phyloP scores from a whole-genome alignment of 2,329 filamentous ascomycete genomes.

The Colletotrichum aenigma region DNA sequence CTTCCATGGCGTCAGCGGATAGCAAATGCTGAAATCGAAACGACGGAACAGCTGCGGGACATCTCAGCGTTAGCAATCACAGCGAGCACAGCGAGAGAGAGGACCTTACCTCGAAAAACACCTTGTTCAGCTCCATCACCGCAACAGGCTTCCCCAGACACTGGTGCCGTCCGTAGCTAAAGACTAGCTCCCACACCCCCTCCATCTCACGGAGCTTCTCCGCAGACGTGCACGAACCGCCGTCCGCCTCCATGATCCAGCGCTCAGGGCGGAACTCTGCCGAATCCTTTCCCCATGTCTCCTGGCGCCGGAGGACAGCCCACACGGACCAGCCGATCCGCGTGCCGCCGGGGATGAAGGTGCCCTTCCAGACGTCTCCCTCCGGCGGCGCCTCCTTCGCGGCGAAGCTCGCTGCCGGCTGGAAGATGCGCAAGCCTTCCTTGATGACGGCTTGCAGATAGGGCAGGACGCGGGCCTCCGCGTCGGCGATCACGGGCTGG shows the following conservation, averaged over 20 bases:
- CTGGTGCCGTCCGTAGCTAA: constrained; percentile 39
- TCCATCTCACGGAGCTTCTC: constrained; percentile 38
- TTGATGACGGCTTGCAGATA: constrained; percentile 56
- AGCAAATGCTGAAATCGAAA: constrained; percentile 33
- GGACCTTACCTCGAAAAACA: constrained; percentile 44
- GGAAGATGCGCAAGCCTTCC: constrained; percentile 46
- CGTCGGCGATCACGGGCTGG: constrained; percentile 29
- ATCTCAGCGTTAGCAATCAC: not conserved
- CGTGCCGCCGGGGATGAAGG: constrained; percentile 34
- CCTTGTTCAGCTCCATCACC: constrained; percentile 41
- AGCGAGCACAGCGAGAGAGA: too few species aligned
- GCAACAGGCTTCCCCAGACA: constrained; percentile 42
- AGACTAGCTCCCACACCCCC: constrained; percentile 38
- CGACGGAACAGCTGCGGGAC: constrained; percentile 28
- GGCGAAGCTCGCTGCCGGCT: constrained; percentile 38
- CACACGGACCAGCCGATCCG: constrained; percentile 35
- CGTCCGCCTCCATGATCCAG: constrained; percentile 35
- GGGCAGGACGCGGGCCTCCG: constrained; percentile 38
- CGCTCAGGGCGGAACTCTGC: constrained; percentile 37
- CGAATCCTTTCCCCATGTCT: constrained; percentile 39
- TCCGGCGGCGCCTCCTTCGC: constrained; percentile 25
- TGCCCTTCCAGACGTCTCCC: constrained; percentile 15
- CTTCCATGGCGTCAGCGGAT: constrained; percentile 34
- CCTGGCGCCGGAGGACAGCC: constrained; percentile 34
- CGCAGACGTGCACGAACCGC: not conserved